Conservation (phyloP, 179 eudicot species). For the Silene coronaria region DNA sequence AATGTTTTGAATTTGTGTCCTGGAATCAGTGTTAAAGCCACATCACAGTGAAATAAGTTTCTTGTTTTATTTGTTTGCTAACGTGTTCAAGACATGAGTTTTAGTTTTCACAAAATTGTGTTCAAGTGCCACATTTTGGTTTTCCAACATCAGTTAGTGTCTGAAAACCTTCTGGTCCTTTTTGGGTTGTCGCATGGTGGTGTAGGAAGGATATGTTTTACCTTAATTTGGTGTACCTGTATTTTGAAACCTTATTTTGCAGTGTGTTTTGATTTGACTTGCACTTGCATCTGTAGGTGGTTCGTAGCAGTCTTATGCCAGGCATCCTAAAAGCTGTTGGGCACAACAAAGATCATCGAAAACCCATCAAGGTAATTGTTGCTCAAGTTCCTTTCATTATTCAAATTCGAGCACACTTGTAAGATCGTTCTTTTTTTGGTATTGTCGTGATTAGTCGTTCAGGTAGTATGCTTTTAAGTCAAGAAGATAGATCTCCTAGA, state of each 20-base stretch:
- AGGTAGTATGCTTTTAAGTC: neutral
- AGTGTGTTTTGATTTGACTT: neutral
- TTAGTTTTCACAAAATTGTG: neutral
- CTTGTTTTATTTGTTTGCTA: neutral
- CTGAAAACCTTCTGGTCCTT: neutral
- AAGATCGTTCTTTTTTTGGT: neutral
- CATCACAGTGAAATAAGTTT: neutral
- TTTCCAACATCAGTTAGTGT: neutral
- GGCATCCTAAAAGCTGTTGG: constrained; percentile 79
- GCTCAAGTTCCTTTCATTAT: neutral
- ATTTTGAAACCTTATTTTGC: neutral
- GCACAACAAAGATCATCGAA: constrained; percentile 88
- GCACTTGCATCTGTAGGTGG: constrained; percentile 47
- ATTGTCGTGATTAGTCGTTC: neutral
- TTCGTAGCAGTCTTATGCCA: constrained; percentile 82
- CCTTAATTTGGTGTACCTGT: neutral
- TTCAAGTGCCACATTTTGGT: neutral
- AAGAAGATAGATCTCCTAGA: neutral
- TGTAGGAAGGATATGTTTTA: neutral
- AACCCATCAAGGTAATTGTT: constrained; percentile 74
- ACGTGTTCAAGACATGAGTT: neutral
- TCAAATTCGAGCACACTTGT: neutral
- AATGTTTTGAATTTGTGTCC: neutral
- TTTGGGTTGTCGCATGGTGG: neutral
- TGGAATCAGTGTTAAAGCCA: neutral